A percentile compares a stretch with the other conserved stretches of the same genome.
Evolutionary conservation across 805 yeast species (phyloP).

Genomic region (Metschnikowia anglica): DNA sequence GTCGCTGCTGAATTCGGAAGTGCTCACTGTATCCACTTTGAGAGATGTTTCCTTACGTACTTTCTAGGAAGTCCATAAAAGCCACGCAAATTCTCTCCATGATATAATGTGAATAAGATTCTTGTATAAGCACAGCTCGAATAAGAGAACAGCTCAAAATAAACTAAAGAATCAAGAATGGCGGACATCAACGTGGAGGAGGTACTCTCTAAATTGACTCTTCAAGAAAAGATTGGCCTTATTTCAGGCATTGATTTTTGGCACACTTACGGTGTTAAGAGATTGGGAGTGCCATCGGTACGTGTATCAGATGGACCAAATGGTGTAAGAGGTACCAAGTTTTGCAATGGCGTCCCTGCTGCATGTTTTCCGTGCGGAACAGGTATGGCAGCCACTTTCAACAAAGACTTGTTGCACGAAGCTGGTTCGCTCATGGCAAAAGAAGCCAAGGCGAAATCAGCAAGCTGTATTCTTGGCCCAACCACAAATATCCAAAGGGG

Average conservation of each 20-base stretch:
- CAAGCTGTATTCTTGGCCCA: constrained; percentile 32
- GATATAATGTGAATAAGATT: neutral
- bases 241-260: constrained; percentile 48
- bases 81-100: too few relatives aligned
- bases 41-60: constrained; percentile 7
- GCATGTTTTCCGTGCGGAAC: constrained; percentile 39
- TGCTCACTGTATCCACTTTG: constrained; percentile 5
- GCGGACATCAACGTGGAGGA: constrained; percentile 26
- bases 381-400: constrained; percentile 33
- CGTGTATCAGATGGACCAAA: constrained; percentile 42
- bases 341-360: constrained; percentile 29
- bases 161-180: constrained; percentile 8
- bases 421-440: constrained; percentile 35
- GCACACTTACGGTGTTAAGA: constrained; percentile 45
- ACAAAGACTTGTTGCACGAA: constrained; percentile 25
- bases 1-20: constrained; percentile 1
- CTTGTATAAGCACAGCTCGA: neutral
- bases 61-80: too few relatives aligned
- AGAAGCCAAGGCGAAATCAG: constrained; percentile 34
- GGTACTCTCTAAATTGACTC: constrained; percentile 25
- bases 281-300: constrained; percentile 45
- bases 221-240: constrained; percentile 30
- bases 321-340: constrained; percentile 34
- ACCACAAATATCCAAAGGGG: constrained; percentile 36
- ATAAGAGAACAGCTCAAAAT: neutral